Evolutionary conservation across 2,329 filamentous ascomycete genomes (phyloP), one percentile per base, ranked within the genome.

Genomic region (Sordariomycetes sp.): DNA sequence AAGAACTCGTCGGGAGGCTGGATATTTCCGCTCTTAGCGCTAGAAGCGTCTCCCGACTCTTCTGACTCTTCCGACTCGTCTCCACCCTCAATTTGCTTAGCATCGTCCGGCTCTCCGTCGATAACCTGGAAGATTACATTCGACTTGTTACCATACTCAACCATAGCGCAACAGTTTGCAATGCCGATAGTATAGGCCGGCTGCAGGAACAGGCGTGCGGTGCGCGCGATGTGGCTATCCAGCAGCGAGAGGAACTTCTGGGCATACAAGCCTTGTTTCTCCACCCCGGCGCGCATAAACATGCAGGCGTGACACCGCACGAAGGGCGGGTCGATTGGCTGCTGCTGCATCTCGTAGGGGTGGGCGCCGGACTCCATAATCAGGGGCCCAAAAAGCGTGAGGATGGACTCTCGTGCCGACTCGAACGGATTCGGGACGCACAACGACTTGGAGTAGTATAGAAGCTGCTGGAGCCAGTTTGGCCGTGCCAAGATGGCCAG

Each of bases 401-500:
- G 76, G 43, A 92, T 83, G 0, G 81, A 88, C 54, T 90, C 87
- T 5, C 80, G 77, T 0, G 87, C 83, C n/a, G 83, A 85, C 0
- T 70, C 67, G 60, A 93, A 93, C 0, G 85, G 84, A 2, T 83
- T 77, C 0, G 81, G 75, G 0, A 88, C 88, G 32, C 83, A 88
- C 0, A 93, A 75, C 0, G 85, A 84, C 61, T 89, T 89, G 0
- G 78, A 72, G 62, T 91, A 93, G 60, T 83, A 89, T 64, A 82
- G 90, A 0, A 92, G 70, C 66, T 93, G 88, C 59, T 87, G 82
- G 0, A 90, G 70, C 0, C 80, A 80, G 60, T 89, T 85, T 0
- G 87, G 87, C 0, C 87, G 73, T 0, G 89, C 86, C 0, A 93
- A 69, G 28, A 93, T 92, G 0, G 91, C 93, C 0, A 97, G 74